Conservation (phyloP, 306 rosid genomes). For the Ochetophila trinervis region DNA sequence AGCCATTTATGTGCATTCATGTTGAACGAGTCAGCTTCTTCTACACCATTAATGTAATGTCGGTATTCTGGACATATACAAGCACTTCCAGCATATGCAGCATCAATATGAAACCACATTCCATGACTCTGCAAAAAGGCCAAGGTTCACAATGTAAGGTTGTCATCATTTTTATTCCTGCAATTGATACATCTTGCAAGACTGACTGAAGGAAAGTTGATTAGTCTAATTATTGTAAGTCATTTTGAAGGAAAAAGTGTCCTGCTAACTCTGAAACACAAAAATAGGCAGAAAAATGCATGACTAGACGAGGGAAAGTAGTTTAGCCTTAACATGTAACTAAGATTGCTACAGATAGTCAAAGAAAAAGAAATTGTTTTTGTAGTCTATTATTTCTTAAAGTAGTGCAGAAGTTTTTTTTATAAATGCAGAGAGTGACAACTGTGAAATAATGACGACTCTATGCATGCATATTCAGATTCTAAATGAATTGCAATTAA, state of each 20-base stretch:
- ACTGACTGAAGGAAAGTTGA: constrained; percentile 1
- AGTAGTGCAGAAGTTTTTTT: background rate
- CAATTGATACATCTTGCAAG: constrained; percentile 9
- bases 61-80: constrained; percentile 92
- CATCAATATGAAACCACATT: constrained; percentile 94
- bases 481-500: background rate
- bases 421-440: background rate
- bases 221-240: no score
- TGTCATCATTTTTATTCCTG: constrained; percentile 18
- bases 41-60: constrained; percentile 74
- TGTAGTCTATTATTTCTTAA: no score
- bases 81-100: constrained; percentile 99
- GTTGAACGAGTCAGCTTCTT: constrained; percentile 88
- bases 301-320: no score
- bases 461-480: background rate
- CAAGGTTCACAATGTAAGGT: constrained; percentile 13
- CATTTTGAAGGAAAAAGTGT: no score
- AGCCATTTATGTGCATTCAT: constrained; percentile 97
- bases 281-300: no score
- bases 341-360: no score
- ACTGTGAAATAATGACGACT: background rate
- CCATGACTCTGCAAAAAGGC: constrained; percentile 47
- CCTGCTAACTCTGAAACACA: no score
- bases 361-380: no score
- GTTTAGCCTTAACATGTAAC: no score